These are phyloP conservation scores for Colletotrichum sp. DNA, from an alignment of 2,329 filamentous ascomycete species.

Conservation along the genomic window DNA sequence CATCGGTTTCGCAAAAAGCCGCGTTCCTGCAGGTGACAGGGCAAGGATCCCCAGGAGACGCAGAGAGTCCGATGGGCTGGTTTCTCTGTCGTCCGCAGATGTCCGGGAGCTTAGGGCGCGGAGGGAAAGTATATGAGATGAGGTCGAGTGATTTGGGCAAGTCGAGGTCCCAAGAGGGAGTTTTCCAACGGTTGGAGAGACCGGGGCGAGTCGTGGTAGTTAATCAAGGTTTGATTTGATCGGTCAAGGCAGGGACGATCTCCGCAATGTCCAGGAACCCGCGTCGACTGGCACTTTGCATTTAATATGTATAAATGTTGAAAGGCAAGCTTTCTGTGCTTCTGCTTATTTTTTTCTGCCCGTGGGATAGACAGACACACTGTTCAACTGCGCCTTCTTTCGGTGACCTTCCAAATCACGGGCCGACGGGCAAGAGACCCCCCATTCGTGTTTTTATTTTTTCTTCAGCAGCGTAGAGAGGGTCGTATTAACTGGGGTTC, in stretches of 20 bases:
- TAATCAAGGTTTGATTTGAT: slow-evolving; percentile 1
- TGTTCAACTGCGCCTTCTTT: not conserved
- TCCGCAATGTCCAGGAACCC: not conserved
- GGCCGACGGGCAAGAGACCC: not conserved
- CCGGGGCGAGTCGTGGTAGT: not conserved
- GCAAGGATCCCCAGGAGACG: not conserved
- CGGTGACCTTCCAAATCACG: not conserved
- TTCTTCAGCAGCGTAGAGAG: not conserved
- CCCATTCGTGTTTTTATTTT: not conserved
- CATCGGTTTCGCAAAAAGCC: not conserved
- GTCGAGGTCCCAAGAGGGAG: not conserved
- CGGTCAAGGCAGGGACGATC: not conserved
- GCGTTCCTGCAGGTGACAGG: not conserved
- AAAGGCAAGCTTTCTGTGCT: not conserved
- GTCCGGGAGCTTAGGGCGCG: not conserved
- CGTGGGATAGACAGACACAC: not conserved
- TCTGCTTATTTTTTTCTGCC: not conserved
- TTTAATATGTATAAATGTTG: not conserved
- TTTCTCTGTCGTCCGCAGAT: not conserved
- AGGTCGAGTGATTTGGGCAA: not conserved
- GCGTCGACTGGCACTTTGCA: not conserved
- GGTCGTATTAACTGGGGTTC: slow-evolving; percentile 17
- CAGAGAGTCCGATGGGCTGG: not conserved
- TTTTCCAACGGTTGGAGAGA: not conserved
- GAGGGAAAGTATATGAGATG: not conserved